These are phyloP conservation scores for Allomyces javanicus DNA, from an alignment of 192 early-diverging fungal species.

Conservation along the genomic window DNA sequence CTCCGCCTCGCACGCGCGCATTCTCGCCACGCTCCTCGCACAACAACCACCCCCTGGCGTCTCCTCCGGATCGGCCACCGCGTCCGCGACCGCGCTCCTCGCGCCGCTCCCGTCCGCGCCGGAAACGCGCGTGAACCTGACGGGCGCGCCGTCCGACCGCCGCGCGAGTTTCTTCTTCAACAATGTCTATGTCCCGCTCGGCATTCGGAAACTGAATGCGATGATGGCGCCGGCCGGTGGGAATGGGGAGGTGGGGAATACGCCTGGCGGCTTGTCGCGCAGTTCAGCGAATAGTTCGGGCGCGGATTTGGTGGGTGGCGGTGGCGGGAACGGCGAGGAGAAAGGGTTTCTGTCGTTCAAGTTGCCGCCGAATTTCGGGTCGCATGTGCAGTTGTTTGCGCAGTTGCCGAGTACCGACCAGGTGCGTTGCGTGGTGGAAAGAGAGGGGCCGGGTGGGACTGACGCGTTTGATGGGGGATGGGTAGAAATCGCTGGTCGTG, in stretches of 20 bases:
- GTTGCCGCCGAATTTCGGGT: not conserved
- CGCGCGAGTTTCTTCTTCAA: not conserved
- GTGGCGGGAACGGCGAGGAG: not conserved
- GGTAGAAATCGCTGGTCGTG: not conserved
- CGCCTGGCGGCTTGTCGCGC: not conserved
- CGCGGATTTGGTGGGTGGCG: not conserved
- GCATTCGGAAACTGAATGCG: not conserved
- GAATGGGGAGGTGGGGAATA: not conserved
- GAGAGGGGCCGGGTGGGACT: no score
- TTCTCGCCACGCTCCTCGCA: no score
- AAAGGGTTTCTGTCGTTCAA: not conserved
- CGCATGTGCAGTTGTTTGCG: not conserved
- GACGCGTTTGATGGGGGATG: not conserved
- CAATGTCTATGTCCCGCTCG: not conserved
- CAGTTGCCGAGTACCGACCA: no score
- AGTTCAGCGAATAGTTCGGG: not conserved
- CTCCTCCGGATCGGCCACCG: no score
- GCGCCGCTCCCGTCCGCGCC: no score
- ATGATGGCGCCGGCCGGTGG: not conserved
- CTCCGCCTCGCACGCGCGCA: no score
- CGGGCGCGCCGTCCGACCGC: not conserved
- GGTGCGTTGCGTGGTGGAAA: no score
- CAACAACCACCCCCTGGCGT: no score
- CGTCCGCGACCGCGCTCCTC: no score
- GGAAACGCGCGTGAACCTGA: no score